These are phyloP conservation scores for Backusella macrospora DNA, from an alignment of 192 early-diverging fungal genomes.

Conservation along the genomic window DNA sequence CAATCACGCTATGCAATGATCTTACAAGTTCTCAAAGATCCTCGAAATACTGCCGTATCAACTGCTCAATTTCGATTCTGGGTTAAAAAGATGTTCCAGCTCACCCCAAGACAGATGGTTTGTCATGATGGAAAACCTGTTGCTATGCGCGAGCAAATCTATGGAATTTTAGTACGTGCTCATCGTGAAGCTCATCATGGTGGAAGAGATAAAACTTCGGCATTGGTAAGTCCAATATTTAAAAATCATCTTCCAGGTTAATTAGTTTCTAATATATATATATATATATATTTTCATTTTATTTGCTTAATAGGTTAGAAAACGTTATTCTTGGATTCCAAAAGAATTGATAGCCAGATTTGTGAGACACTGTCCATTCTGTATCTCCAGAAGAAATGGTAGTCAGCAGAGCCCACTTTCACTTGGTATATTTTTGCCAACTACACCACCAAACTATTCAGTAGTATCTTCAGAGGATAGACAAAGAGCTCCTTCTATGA, in stretches of 20 bases:
- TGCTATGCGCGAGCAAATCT: constrained; percentile 50
- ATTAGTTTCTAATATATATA: background rate
- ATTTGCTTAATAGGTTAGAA: constrained; percentile 40
- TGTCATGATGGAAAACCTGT: constrained; percentile 55
- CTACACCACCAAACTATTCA: constrained; percentile 17
- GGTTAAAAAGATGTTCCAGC: constrained; percentile 58
- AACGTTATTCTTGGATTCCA: constrained; percentile 51
- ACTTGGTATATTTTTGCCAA: constrained; percentile 17
- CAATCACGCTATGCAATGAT: constrained; percentile 52
- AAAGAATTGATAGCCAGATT: constrained; percentile 54
- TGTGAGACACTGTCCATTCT: constrained; percentile 50
- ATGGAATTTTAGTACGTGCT: constrained; percentile 51
- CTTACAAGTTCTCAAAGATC: constrained; percentile 51
- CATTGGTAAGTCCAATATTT: constrained; percentile 38
- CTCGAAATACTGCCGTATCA: constrained; percentile 52
- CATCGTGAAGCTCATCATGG: constrained; percentile 53
- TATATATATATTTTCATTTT: background rate
- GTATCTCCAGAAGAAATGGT: constrained; percentile 44
- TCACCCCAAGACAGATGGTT: constrained; percentile 41
- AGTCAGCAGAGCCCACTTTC: constrained; percentile 33
- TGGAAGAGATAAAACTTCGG: constrained; percentile 57
- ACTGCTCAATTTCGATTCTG: constrained; percentile 57
- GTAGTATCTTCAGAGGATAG: constrained; percentile 9
- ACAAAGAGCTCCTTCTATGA: constrained; percentile 16
- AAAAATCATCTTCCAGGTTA: background rate